Evolutionary conservation across 768 basidiomycete genomes (phyloP), one percentile per base, ranked within the genome.

Genomic region (Dentipellis fragilis): DNA sequence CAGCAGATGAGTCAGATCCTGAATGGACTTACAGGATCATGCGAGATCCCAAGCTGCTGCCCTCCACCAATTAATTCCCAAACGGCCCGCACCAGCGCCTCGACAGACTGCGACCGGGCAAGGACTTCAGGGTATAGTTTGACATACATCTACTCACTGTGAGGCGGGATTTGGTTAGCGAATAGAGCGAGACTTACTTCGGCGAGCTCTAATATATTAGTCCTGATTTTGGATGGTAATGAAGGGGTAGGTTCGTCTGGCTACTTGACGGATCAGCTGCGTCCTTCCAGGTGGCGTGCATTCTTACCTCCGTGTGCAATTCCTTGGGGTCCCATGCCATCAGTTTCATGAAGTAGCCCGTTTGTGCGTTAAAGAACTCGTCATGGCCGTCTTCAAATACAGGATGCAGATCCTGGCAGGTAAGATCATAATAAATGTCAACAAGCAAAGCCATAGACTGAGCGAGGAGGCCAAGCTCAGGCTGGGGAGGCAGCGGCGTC

Each of bases 371-470:
- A 68, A 97, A 96, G 68, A 95, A 96, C 58, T 87, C 80, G 17
- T 78, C 73, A 57, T 93, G 83, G 23, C 83, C 74, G 64, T 98
- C 96, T 67, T 99, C 96, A 63, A 99, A 85, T 60, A 84, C 87
- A 12, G 93, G 92, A 4, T 94, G 96, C 16, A 98, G 75, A 70
- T 99, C 96, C 60, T 98, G 95, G 62, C 89, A 89, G 2, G 88
- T 93, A 60, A 99, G 81, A 69, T 98, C 96, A 64, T 93, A 87
- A 73, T 87, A 98, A 22, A 98, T 81, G 37, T 94, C 89, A 16
- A 88, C 75, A 14, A 96, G 75, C 7, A 93, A 75, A 17, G 85
- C 79, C 77, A 90, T 84, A 0, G 80, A 78, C 59, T 89, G 87
- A 1, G 89, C 84, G 35, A 93, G 63, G 19, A 79, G 74, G 71